Base-by-base conservation (phyloP, 176 grass and related monocot genomes). In the Carex cristatella region DNA sequence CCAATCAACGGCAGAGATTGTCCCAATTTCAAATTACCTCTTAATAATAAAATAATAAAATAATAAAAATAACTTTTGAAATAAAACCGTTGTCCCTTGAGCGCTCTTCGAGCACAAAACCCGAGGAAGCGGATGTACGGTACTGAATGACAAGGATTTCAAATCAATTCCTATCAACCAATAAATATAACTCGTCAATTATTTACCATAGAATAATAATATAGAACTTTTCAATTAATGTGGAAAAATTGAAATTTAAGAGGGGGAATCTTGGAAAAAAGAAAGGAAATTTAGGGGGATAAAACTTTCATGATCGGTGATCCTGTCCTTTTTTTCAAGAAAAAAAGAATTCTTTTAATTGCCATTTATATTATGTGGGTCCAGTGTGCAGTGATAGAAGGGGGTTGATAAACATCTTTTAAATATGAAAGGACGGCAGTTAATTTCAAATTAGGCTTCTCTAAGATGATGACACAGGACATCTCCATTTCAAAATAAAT, bases 11-110 rank as follows among this genome's bases (percentile, higher is more conserved):
- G 81, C 42, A 4, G 23, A 56, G 44, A 83, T 69, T 18, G 27
- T 35, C 53, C 51, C 30, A 57, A 57, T 79, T 79, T 79, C 53
- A 79, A 79, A 79, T 79, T 30, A 58, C 10, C 28, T 35, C 61
- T 13, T 32, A 30, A 58, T 15, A 58, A 58, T 79, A 78, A 79
- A 79, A 79, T 79, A 79, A 79, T 33, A 56, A 79, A 79, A 79
- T 79, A 79, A 79, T 35, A 56, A 35, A 58, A 51, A 5, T 1
- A 11, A 51, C 10, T 28, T 51, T 74, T 74, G 14, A 13, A 37
- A 51, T 4, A 54, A 56, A 9, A 79, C 74, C 74, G 51, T 58
- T 79, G 72, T 57, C 1, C 9, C 40, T 72, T 72, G 69, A 72
- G n/a, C 9, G 30, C 74, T 58, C 74, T 57, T 32, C 10, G 2